These are phyloP conservation scores for Trichophaea hybrida DNA, from an alignment of 2,329 filamentous ascomycete genomes.

Conservation along the genomic window DNA sequence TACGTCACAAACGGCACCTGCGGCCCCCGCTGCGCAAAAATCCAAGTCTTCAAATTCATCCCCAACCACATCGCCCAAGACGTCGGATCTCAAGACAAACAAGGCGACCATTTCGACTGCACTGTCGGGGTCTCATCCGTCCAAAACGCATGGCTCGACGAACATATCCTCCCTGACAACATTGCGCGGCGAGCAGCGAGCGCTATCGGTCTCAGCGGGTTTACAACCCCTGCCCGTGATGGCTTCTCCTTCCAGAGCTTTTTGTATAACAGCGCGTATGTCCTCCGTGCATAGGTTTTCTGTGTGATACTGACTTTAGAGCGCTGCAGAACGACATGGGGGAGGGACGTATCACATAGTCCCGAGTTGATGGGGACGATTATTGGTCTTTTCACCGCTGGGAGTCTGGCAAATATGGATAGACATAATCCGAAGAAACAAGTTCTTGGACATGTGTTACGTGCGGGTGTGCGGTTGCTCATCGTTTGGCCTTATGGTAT, in stretches of 20 bases:
- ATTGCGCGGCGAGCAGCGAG: slow-evolving; percentile 15
- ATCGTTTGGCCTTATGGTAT: not conserved
- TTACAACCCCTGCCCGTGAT: not conserved
- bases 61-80: not conserved
- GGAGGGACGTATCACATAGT: not conserved
- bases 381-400: not conserved
- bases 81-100: not conserved
- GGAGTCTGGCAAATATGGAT: not conserved
- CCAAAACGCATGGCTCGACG: slow-evolving; percentile 2
- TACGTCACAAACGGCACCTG: slow-evolving; percentile 5
- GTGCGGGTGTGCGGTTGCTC: not conserved
- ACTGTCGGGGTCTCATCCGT: slow-evolving; percentile 10
- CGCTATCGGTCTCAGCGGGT: slow-evolving; percentile 17
- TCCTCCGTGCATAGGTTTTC: not conserved
- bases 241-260: not conserved
- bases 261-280: not conserved
- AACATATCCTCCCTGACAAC: slow-evolving; percentile 9
- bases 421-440: not conserved
- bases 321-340: not conserved
- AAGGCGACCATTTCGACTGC: slow-evolving; percentile 18
- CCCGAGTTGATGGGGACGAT: not conserved
- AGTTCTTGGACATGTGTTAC: not conserved
- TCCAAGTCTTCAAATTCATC: slow-evolving; percentile 17
- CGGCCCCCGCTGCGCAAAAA: slow-evolving; percentile 14
- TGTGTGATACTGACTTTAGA: not conserved